phyloP scores from a whole-genome alignment of 2,329 filamentous ascomycete species.

The Exserohilum rostratum region DNA sequence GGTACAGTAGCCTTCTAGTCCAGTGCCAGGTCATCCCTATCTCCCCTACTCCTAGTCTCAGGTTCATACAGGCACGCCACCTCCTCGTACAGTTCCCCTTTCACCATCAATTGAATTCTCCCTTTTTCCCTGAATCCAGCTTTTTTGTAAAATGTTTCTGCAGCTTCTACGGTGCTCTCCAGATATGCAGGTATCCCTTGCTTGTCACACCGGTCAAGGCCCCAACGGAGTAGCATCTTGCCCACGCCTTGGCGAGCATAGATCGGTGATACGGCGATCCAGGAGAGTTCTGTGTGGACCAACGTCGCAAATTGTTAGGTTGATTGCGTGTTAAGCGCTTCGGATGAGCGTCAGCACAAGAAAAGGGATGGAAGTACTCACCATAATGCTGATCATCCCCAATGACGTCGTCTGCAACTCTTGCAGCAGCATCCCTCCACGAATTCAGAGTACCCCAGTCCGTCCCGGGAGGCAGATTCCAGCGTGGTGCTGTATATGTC shows the following conservation, averaged over 20 bases:
- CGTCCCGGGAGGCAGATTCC: slow-evolving; percentile 10
- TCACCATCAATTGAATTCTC: slow-evolving; percentile 7
- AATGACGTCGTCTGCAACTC: slow-evolving; percentile 1
- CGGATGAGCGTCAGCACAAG: background rate
- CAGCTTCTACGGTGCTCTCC: slow-evolving; percentile 10
- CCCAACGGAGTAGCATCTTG: slow-evolving; percentile 8
- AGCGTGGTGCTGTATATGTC: slow-evolving; percentile 2
- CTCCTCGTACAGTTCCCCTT: slow-evolving; percentile 8
- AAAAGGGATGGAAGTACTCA: background rate
- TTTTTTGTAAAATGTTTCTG: slow-evolving; percentile 9
- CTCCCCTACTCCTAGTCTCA: background rate
- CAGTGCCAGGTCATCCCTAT: background rate
- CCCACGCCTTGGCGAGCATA: slow-evolving; percentile 9
- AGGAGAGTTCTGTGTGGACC: slow-evolving; percentile 7
- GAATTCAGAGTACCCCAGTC: slow-evolving; percentile 9
- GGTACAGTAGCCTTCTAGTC: background rate
- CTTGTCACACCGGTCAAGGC: slow-evolving; percentile 3
- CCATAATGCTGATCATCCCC: slow-evolving; percentile 11
- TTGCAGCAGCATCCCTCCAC: slow-evolving; percentile 8
- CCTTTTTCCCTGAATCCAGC: slow-evolving; percentile 8
- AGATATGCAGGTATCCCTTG: slow-evolving; percentile 5
- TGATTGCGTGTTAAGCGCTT: background rate
- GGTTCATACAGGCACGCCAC: slow-evolving; percentile 10
- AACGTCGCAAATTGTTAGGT: background rate
- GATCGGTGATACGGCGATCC: slow-evolving; percentile 9